Evolutionary conservation across 805 yeast genomes (phyloP), one percentile per base, ranked within the genome.

Genomic region (Sugiyamaella mastotermitis): DNA sequence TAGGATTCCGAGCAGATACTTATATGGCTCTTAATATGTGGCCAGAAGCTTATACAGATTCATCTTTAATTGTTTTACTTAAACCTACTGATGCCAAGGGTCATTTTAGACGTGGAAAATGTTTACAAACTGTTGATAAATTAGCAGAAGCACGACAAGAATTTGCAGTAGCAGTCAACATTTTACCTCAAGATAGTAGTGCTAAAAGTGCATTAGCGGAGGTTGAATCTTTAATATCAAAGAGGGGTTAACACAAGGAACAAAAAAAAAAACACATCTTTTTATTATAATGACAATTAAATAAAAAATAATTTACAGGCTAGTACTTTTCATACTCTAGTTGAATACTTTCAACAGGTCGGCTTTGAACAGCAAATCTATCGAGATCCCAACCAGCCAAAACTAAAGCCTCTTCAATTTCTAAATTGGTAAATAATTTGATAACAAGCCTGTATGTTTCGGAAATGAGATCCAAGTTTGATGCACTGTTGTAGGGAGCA

Each of bases 41-140:
- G 61, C 58, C 60, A 5, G 62, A 62, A 15, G 70, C 66, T 2
- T 51, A 51, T 37, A 60, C 58, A 5, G 68, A 65, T 39, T 58
- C 64, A 4, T 51, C 60, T 19, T 40, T 64, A 33, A 52, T 65
- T 28, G 37, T 52, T 28, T 48, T 57, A 19, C 39, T 65, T 33
- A 51, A 52, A 40, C 56, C 61, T 14, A 46, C 35, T 34, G 61
- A 56, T 31, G 52, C 64, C 8, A 50, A 53, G 40, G 54, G 56
- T 37, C 55, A 57, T 41, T 57, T 41, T 41, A 51, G 69, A 32
- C 56, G 58, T 42, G 69, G 62, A 9, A 37, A 39, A 32, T 52
- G 56, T 32, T 35, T 51, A 16, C 47, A 51, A 46, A 39, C 43
- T 1, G 41, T 52, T 22, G 41, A 40, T 22, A 49, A 48, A 35